These are phyloP conservation scores for Microbotryum silenes-acaulis DNA, from an alignment of 1,284 basidiomycete species.

Conservation along the genomic window DNA sequence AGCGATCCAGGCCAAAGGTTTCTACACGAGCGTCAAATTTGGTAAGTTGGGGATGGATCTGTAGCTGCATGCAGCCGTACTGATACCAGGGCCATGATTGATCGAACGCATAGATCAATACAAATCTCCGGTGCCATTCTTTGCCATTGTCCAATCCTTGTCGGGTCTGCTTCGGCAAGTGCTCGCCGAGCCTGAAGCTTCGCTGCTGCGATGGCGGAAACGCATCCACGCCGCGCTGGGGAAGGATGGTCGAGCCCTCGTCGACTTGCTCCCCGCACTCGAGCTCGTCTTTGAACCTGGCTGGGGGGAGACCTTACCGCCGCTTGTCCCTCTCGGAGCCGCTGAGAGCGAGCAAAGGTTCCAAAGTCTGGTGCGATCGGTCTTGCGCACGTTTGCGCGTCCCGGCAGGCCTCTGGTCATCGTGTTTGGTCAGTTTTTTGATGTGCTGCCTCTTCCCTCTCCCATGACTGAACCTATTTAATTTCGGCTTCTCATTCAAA, in stretches of 20 bases:
- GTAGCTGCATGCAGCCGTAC: too few relatives aligned
- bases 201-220: slow-evolving; percentile 18
- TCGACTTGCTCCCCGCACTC: slow-evolving; percentile 22
- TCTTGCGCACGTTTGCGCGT: slow-evolving; percentile 20
- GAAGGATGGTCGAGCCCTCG: slow-evolving; percentile 25
- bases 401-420: slow-evolving; percentile 23
- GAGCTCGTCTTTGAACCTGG: slow-evolving; percentile 24
- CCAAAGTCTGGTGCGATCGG: slow-evolving; percentile 12
- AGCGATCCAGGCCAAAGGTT: slow-evolving; percentile 5
- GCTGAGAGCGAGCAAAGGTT: slow-evolving; percentile 24
- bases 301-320: slow-evolving; percentile 20
- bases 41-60: slow-evolving; percentile 1
- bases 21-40: slow-evolving; percentile 28
- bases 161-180: slow-evolving; percentile 29
- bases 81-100: too few relatives aligned
- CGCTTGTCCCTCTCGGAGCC: slow-evolving; percentile 9
- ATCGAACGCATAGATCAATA: slow-evolving; percentile 18
- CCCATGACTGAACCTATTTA: too few relatives aligned
- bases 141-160: slow-evolving; percentile 28
- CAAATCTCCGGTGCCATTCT: slow-evolving; percentile 31
- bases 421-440: slow-evolving; percentile 17
- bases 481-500: too few relatives aligned
- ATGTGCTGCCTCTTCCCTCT: too few relatives aligned
- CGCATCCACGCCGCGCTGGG: slow-evolving; percentile 19
- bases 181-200: slow-evolving; percentile 21